These are phyloP conservation scores for Trichoderma asperelloides DNA, from an alignment of 495 filamentous ascomycete genomes.

Conservation along the genomic window DNA sequence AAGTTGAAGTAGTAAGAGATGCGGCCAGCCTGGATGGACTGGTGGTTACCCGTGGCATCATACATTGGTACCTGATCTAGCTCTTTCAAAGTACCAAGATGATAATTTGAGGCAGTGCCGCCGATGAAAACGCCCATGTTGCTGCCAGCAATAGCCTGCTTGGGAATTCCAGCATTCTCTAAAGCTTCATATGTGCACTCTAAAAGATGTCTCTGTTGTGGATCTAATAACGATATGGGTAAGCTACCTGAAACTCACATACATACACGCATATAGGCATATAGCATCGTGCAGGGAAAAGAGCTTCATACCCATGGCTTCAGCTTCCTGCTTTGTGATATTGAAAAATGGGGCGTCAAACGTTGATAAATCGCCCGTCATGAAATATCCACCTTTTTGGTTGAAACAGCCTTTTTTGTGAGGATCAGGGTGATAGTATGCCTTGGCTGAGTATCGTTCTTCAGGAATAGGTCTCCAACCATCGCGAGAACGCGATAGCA, in stretches of 20 bases:
- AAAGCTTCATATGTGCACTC: conserved; percentile 80
- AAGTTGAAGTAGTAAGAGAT: conserved; percentile 43
- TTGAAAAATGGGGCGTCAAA: conserved; percentile 88
- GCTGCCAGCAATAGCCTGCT: conserved; percentile 63
- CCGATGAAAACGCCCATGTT: conserved; percentile 79
- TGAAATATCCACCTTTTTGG: conserved; percentile 73
- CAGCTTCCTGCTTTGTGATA: conserved; percentile 61
- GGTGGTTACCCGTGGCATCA: conserved; percentile 18
- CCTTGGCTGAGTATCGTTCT: conserved; percentile 59
- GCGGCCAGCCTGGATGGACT: conserved; percentile 36
- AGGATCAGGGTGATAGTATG: conserved; percentile 67
- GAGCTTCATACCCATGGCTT: conserved; percentile 43
- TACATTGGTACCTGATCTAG: conserved; percentile 18
- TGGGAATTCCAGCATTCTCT: conserved; percentile 79
- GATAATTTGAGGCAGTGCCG: conserved; percentile 77
- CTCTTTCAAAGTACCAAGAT: conserved; percentile 23
- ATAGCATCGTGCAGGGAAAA: neutral
- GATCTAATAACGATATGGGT: conserved; percentile 41
- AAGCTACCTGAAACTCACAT: neutral
- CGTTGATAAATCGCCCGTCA: conserved; percentile 57
- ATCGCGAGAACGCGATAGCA: conserved; percentile 51
- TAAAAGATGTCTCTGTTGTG: conserved; percentile 71
- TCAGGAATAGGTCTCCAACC: conserved; percentile 53
- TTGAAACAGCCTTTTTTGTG: conserved; percentile 64
- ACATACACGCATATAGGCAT: neutral